A percentile compares a stretch with the other conserved stretches of the same genome.
These are phyloP conservation scores for Trametes punicea DNA, from an alignment of 768 basidiomycete species.

Conservation along the genomic window DNA sequence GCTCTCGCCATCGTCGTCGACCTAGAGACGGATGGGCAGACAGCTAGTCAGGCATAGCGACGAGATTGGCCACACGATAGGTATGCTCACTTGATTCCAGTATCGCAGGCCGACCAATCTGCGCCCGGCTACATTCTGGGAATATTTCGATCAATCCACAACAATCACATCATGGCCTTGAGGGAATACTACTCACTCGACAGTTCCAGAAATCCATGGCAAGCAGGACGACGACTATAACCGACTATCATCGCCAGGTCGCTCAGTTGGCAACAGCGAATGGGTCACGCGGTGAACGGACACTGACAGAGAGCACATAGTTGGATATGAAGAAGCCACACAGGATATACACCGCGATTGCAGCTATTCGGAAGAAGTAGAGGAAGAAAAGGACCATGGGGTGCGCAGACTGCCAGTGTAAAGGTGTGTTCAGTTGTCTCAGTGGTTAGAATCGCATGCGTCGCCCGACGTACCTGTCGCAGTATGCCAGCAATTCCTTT, in stretches of 20 bases:
- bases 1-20: constrained; percentile 93
- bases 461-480: constrained; percentile 52
- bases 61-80: constrained; percentile 19
- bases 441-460: background rate
- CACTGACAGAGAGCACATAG: constrained; percentile 87
- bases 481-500: constrained; percentile 65
- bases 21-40: constrained; percentile 39
- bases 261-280: background rate
- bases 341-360: constrained; percentile 91
- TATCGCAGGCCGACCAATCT: constrained; percentile 93
- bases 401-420: constrained; percentile 71
- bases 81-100: constrained; percentile 82
- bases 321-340: constrained; percentile 86
- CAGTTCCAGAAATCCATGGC: constrained; percentile 99
- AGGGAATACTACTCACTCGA: constrained; percentile 49
- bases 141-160: background rate
- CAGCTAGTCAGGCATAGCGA: constrained; percentile 19
- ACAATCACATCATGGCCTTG: background rate
- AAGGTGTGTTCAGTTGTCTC: background rate
- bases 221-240: constrained; percentile 87
- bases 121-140: constrained; percentile 88
- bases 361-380: constrained; percentile 82
- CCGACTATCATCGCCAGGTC: constrained; percentile 50
- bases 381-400: constrained; percentile 83
- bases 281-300: background rate